phyloP scores from a whole-genome alignment of 441 rosid species.

The Flueggea neowawraea region DNA sequence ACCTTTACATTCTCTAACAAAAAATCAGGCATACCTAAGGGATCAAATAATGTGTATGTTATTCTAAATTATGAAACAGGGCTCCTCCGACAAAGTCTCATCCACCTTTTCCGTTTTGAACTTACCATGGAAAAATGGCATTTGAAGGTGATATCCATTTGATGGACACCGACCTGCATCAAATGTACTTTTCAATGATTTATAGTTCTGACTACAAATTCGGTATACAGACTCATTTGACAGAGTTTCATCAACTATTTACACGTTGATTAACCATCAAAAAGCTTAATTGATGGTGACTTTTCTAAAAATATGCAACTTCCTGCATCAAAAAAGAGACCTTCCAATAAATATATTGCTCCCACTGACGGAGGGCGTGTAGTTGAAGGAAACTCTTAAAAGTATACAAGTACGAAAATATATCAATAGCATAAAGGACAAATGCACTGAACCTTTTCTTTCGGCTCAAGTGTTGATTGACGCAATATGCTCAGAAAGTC shows the following conservation, averaged over 20 bases:
- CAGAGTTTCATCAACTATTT: no score
- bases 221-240: not conserved
- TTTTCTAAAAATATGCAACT: slow-evolving; percentile 3
- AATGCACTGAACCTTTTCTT: slow-evolving; percentile 46
- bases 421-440: slow-evolving; percentile 28
- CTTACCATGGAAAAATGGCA: slow-evolving; percentile 7
- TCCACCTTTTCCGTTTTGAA: slow-evolving; percentile 1
- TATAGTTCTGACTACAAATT: not conserved
- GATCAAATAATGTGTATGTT: slow-evolving; percentile 11
- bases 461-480: slow-evolving; percentile 44
- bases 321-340: slow-evolving; percentile 13
- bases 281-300: slow-evolving; percentile 9
- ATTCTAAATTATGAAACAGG: slow-evolving; percentile 13
- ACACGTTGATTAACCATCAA: not conserved
- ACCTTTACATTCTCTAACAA: slow-evolving; percentile 29
- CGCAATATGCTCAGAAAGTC: slow-evolving; percentile 27
- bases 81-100: slow-evolving; percentile 1
- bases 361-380: slow-evolving; percentile 22
- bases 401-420: slow-evolving; percentile 14
- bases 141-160: slow-evolving; percentile 11
- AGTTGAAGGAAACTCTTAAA: slow-evolving; percentile 25
- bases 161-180: slow-evolving; percentile 10
- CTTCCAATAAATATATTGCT: slow-evolving; percentile 8
- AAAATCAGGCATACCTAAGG: slow-evolving; percentile 12
- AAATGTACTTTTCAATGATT: slow-evolving; percentile 3